Evolutionary conservation across 257 asterid genomes (phyloP).

Genomic region (Gynochthodes officinalis): DNA sequence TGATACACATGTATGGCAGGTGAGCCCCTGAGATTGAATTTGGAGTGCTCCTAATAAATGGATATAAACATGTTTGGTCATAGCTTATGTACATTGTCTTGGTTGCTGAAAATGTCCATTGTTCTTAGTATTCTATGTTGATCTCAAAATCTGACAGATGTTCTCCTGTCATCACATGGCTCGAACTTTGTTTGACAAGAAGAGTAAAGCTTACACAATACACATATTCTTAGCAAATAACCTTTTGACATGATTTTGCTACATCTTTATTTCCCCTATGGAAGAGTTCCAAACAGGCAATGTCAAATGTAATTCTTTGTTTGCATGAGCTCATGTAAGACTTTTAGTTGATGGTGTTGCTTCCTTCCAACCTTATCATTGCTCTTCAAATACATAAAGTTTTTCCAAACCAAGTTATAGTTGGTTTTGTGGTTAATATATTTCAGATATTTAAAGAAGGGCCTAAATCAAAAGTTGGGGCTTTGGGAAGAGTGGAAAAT

Average conservation of each 20-base stretch:
- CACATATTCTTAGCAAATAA: background rate
- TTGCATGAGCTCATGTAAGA: background rate
- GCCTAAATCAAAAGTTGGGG: background rate
- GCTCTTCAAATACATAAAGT: background rate
- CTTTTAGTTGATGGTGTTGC: background rate
- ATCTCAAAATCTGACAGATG: background rate
- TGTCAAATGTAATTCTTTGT: background rate
- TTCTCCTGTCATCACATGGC: background rate
- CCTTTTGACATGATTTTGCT: background rate
- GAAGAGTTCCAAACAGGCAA: background rate
- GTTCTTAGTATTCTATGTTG: background rate
- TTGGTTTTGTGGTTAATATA: background rate
- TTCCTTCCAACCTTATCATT: background rate
- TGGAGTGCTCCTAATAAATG: background rate
- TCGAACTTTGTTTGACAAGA: background rate
- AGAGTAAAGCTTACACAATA: background rate
- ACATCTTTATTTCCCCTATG: background rate
- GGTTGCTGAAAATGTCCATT: background rate
- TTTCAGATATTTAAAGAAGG: background rate
- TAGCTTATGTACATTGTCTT: background rate
- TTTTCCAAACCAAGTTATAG: background rate
- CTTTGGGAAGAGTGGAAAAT: background rate
- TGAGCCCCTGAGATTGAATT: slow-evolving; percentile 24
- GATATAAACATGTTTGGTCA: background rate
- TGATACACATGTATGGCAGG: slow-evolving; percentile 98